Evolutionary conservation across 305 asterid species (phyloP).

Genomic region (Solanum chacoense): DNA sequence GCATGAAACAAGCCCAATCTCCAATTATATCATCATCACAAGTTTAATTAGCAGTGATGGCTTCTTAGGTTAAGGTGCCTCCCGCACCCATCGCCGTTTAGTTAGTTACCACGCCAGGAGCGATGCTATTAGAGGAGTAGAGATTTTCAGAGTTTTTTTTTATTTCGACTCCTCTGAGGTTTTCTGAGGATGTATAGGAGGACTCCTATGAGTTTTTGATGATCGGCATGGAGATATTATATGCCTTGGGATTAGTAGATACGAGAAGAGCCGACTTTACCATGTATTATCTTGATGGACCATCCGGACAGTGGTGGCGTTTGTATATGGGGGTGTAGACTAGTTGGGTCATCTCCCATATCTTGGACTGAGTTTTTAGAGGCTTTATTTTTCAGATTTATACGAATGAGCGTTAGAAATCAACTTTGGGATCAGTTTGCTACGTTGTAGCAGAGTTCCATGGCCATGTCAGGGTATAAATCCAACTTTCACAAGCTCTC

Average conservation of each 20-base stretch:
- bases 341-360: not conserved
- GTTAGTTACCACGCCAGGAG: not conserved
- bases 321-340: not conserved
- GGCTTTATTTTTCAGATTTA: not conserved
- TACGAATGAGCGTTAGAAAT: not conserved
- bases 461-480: not conserved
- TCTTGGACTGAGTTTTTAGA: not conserved
- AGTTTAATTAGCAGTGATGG: not conserved
- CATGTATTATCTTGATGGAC: not conserved
- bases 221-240: not conserved
- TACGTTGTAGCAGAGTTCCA: not conserved
- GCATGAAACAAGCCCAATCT: not conserved
- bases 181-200: not conserved
- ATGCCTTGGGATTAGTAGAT: not conserved
- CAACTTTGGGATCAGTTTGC: not conserved
- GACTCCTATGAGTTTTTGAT: not conserved
- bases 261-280: not conserved
- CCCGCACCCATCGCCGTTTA: not conserved
- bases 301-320: not conserved
- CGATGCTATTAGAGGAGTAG: not conserved
- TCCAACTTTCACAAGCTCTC: not conserved
- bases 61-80: not conserved
- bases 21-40: not conserved
- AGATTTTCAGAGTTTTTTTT: no score
- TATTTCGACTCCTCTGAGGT: not conserved